Evolutionary conservation across 2,329 filamentous ascomycete genomes (phyloP).

Genomic region (Microcyclospora pomicola): DNA sequence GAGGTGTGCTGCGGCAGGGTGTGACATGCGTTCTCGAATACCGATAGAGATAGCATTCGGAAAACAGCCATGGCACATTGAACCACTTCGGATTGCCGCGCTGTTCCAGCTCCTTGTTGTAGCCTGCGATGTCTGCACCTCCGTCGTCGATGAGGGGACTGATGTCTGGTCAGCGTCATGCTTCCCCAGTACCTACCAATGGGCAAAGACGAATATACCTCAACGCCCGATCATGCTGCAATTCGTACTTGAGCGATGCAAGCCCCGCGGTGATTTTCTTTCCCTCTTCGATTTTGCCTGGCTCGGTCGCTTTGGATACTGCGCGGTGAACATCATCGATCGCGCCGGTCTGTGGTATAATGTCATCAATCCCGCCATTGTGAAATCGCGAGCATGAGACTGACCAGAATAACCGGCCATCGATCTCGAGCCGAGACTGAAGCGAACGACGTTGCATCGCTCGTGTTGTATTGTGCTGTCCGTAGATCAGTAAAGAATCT

Average conservation of each 20-base stretch:
- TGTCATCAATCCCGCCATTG: neutral
- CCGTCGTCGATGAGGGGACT: conserved; percentile 69
- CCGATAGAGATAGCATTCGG: conserved; percentile 90
- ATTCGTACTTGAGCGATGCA: conserved; percentile 78
- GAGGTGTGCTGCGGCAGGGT: neutral
- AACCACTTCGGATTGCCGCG: conserved; percentile 69
- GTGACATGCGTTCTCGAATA: conserved; percentile 21
- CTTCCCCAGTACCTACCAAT: neutral
- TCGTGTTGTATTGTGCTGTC: conserved; percentile 61
- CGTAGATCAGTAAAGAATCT: conserved; percentile 8
- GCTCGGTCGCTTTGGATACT: conserved; percentile 44
- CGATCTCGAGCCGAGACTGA: conserved; percentile 70
- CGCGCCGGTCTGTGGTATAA: conserved; percentile 54
- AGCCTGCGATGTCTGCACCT: conserved; percentile 57
- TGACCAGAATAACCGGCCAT: conserved; percentile 86
- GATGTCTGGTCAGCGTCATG: conserved; percentile 1
- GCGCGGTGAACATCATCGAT: conserved; percentile 90
- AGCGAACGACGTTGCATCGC: conserved; percentile 75
- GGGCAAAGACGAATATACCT: conserved; percentile 39
- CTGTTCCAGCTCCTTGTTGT: conserved; percentile 73
- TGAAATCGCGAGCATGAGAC: conserved; percentile 13
- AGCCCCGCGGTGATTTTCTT: conserved; percentile 73
- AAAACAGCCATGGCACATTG: conserved; percentile 72
- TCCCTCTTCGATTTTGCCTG: conserved; percentile 60
- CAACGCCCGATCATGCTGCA: conserved; percentile 74